Evolutionary conservation across 1,284 basidiomycete genomes (phyloP).

Genomic region (Cystobasidiaceae sp.): DNA sequence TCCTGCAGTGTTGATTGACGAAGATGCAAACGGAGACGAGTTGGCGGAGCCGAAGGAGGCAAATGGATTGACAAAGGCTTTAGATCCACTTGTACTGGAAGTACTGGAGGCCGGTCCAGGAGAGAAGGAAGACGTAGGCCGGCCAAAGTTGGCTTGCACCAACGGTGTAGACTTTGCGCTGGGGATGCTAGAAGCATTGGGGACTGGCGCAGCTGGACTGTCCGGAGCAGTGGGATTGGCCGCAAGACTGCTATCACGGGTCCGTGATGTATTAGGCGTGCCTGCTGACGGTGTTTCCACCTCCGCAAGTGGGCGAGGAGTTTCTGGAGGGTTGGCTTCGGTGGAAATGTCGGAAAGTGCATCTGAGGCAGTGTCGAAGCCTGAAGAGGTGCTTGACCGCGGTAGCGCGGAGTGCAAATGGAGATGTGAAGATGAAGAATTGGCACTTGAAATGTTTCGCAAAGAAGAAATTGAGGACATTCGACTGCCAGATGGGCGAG

Average conservation of each 20-base stretch:
- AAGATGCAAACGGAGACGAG: constrained; percentile 28
- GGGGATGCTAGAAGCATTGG: neutral
- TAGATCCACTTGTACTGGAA: neutral
- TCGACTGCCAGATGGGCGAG: neutral
- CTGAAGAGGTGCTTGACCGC: neutral
- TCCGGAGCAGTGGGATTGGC: neutral
- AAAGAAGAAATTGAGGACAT: constrained; percentile 25
- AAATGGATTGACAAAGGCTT: constrained; percentile 27
- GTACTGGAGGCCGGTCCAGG: neutral
- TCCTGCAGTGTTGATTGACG: neutral
- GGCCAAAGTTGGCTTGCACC: constrained; percentile 30
- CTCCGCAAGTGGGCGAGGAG: constrained; percentile 3
- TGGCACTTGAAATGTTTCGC: neutral
- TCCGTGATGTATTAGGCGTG: neutral
- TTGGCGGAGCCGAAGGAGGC: constrained; percentile 17
- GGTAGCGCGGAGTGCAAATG: constrained; percentile 22
- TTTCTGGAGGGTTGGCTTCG: constrained; percentile 26
- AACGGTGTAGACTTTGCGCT: neutral
- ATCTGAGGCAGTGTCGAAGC: constrained; percentile 19
- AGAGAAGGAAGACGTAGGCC: constrained; percentile 12
- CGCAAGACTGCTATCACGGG: neutral
- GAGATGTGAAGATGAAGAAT: constrained; percentile 2
- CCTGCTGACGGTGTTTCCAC: neutral
- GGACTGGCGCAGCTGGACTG: constrained; percentile 10
- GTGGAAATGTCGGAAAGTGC: constrained; percentile 27